These are phyloP conservation scores for Wallacemonas collosoma DNA, from an alignment of 208 protist species.

Conservation along the genomic window DNA sequence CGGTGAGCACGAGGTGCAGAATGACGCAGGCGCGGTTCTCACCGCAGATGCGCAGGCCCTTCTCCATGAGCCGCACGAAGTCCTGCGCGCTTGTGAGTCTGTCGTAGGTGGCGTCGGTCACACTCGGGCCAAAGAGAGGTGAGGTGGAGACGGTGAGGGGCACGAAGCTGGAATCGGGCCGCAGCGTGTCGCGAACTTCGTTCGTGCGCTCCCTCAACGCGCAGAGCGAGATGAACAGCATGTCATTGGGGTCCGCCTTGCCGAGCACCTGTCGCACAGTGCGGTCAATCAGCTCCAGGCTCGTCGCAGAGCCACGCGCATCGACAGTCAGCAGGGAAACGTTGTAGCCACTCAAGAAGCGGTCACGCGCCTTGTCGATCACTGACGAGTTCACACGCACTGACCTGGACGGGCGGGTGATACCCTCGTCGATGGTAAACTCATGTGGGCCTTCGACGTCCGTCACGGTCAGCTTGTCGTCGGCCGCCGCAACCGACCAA, in stretches of 20 bases:
- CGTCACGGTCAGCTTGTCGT: constrained; percentile 38
- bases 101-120: constrained; percentile 34
- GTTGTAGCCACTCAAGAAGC: constrained; percentile 55
- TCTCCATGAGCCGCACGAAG: constrained; percentile 33
- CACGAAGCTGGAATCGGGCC: constrained; percentile 23
- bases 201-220: constrained; percentile 31
- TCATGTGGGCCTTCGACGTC: constrained; percentile 39
- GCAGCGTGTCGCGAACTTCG: constrained; percentile 39
- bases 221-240: constrained; percentile 45
- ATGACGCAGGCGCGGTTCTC: constrained; percentile 41
- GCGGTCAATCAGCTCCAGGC: constrained; percentile 53
- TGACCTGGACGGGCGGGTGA: constrained; percentile 32
- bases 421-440: constrained; percentile 48
- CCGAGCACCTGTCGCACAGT: constrained; percentile 39
- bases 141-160: constrained; percentile 24
- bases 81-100: constrained; percentile 26
- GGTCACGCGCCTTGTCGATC: constrained; percentile 40
- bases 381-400: constrained; percentile 28
- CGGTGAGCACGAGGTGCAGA: constrained; percentile 43
- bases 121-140: constrained; percentile 36
- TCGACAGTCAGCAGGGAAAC: constrained; percentile 54
- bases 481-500: constrained; percentile 31
- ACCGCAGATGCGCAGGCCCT: constrained; percentile 35
- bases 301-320: constrained; percentile 40
- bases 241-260: constrained; percentile 26